Conservation (phyloP, 78 protist genomes). For the Bodo saltans region DNA sequence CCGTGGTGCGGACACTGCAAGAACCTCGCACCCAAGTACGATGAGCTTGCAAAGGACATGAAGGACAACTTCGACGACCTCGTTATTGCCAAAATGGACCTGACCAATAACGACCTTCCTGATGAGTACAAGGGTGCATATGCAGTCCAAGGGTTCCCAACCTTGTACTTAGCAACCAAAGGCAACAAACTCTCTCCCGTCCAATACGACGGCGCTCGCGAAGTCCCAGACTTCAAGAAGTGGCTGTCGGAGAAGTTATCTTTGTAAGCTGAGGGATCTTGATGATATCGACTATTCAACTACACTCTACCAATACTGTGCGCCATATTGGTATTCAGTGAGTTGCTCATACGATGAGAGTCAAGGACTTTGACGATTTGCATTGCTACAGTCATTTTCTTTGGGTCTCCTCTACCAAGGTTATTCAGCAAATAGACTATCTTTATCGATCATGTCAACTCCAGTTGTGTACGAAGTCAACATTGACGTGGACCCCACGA, state of each 20-base stretch:
- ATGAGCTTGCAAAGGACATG: slow-evolving; percentile 34
- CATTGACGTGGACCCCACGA: background rate
- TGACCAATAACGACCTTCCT: slow-evolving; percentile 32
- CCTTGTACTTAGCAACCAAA: slow-evolving; percentile 7
- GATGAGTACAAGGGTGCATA: background rate
- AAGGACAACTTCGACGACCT: slow-evolving; percentile 12
- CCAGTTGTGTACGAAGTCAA: background rate
- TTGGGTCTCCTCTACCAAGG: too few relatives aligned
- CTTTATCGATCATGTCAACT: too few relatives aligned
- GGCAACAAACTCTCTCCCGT: background rate
- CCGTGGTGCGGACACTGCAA: slow-evolving; percentile 71
- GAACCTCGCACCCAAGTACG: slow-evolving; percentile 46
- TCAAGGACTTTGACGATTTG: too few relatives aligned
- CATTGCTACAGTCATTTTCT: too few relatives aligned
- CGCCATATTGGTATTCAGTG: too few relatives aligned
- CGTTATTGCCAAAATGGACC: slow-evolving; percentile 40
- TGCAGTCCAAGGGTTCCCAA: slow-evolving; percentile 30
- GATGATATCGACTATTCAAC: too few relatives aligned
- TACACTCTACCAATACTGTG: too few relatives aligned
- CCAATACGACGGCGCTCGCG: slow-evolving; percentile 35
- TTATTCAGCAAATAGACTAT: too few relatives aligned
- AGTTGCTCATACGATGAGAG: too few relatives aligned
- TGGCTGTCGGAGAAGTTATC: slow-evolving; percentile 8
- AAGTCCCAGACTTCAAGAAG: slow-evolving; percentile 1
- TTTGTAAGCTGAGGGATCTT: too few relatives aligned